Evolutionary conservation across 2,329 filamentous ascomycete species (phyloP), one percentile per base, ranked within the genome.

Genomic region (Phoma sp.): DNA sequence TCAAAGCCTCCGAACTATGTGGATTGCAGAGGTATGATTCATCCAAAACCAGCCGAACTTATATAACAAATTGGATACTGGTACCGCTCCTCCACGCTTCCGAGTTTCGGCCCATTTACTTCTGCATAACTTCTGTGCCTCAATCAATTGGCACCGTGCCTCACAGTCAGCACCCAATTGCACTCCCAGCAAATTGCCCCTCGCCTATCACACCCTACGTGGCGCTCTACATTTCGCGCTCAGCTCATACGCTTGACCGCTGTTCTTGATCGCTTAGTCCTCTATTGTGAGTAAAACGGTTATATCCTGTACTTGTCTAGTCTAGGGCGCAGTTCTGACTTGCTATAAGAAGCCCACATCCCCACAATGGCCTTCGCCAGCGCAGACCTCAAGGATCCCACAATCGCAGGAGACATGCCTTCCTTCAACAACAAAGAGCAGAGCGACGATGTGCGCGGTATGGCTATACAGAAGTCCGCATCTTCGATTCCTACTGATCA

Each of bases 381-480:
- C 30, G 52, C 62, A 57, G 54, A 60, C 41, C 43, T 47, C 37
- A 40, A 59, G 23, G 52, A 47, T 45, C 52, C 50, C 44, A 54
- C 54, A 42, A 57, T 51, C 33, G 54, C 52, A 10, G 46, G 52
- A 55, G 25, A 66, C 47, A 73, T 75, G 70, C 58, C 69, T 55
- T 62, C 69, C 55, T 58, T 58, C 53, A 58, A 59, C 41, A 59
- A 69, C 13, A 57, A 68, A 25, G 65, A 69, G 46, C 58, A 73
- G 58, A 77, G 73, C 62, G 81, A 83, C 69, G 81, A 83, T 67
- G 80, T 82, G 65, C 80, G 81, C 72, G 79, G 81, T 82, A 77
- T 48, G 55, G n/a, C n/a, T 37, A 2, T 37, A 5, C 32, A 4
- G 0, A 22, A 23, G 22, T 29, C 18, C 7, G 18, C 7, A 24